phyloP scores from a whole-genome alignment of 78 protist genomes.

The Neovahlkampfia damariscottae region DNA sequence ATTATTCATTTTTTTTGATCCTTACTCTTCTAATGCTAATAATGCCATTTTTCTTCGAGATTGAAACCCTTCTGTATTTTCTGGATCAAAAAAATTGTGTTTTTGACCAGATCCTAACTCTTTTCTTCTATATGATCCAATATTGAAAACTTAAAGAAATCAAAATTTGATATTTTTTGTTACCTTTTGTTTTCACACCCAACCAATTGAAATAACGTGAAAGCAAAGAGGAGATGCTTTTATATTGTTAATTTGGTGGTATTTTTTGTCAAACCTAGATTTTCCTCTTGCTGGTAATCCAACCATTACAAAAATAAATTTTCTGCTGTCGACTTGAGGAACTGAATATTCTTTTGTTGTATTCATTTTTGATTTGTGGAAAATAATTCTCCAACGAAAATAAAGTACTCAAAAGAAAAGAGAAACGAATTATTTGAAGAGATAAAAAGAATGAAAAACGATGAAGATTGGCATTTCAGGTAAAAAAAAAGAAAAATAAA shows the following conservation, averaged over 20 bases:
- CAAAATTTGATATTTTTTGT: too few relatives aligned
- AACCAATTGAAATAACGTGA: constrained; percentile 4
- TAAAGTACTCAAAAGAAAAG: too few relatives aligned
- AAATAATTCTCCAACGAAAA: too few relatives aligned
- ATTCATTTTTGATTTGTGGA: too few relatives aligned
- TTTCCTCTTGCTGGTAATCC: constrained; percentile 63
- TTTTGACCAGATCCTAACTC: constrained; percentile 56
- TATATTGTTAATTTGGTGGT: too few relatives aligned
- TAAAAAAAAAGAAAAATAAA: too few relatives aligned
- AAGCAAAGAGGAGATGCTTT: constrained; percentile 19
- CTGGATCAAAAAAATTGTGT: constrained; percentile 59
- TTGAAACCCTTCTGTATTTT: constrained; percentile 46
- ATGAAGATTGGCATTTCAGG: too few relatives aligned
- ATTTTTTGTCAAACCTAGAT: too few relatives aligned
- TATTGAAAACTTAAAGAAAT: constrained; percentile 34
- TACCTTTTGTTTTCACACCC: constrained; percentile 5
- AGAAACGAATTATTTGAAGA: too few relatives aligned
- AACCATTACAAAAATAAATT: constrained; percentile 36
- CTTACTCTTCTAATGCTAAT: not conserved
- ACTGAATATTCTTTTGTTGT: too few relatives aligned
- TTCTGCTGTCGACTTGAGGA: too few relatives aligned
- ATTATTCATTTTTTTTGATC: not conserved
- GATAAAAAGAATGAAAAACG: too few relatives aligned
- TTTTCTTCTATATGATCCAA: constrained; percentile 23
- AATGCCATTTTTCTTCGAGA: constrained; percentile 28